A percentile compares a stretch with the other conserved stretches of the same genome.
phyloP scores from a whole-genome alignment of 352 stramenopile species.

The Pythium coloratum region DNA sequence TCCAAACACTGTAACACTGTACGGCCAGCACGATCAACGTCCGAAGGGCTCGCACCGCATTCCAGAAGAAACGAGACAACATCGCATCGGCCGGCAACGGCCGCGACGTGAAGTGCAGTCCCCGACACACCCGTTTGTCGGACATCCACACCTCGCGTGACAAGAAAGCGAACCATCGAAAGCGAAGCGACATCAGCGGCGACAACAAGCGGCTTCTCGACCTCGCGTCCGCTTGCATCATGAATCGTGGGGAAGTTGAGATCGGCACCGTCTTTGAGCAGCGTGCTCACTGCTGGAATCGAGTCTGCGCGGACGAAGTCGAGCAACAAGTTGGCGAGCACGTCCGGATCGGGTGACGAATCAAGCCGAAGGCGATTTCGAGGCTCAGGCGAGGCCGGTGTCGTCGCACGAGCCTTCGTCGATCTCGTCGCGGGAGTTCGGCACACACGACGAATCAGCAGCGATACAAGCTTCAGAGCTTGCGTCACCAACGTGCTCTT shows the following conservation, averaged over 20 bases:
- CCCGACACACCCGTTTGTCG: slow-evolving; percentile 50
- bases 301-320: slow-evolving; percentile 77
- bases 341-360: slow-evolving; percentile 59
- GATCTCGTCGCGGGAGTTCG: slow-evolving; percentile 2
- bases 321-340: slow-evolving; percentile 58
- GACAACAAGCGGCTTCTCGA: slow-evolving; percentile 70
- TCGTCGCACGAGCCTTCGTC: slow-evolving; percentile 9
- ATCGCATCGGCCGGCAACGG: slow-evolving; percentile 61
- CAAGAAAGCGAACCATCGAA: slow-evolving; percentile 70
- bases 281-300: slow-evolving; percentile 62
- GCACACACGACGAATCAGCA: slow-evolving; percentile 60
- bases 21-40: slow-evolving; percentile 50
- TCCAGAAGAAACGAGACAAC: slow-evolving; percentile 74
- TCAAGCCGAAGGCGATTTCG: slow-evolving; percentile 43
- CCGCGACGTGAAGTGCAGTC: slow-evolving; percentile 71
- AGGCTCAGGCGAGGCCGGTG: neutral
- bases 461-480: slow-evolving; percentile 51
- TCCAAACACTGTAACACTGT: slow-evolving; percentile 51
- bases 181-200: slow-evolving; percentile 63
- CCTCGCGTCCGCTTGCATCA: slow-evolving; percentile 48
- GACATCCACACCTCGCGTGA: slow-evolving; percentile 77
- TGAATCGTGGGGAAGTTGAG: slow-evolving; percentile 56
- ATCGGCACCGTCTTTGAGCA: slow-evolving; percentile 78
- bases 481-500: slow-evolving; percentile 41
- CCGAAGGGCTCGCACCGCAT: slow-evolving; percentile 62